Percentiles rank a stretch among this genome's conserved stretches.
Evolutionary conservation across 345 rosid species (phyloP).

Genomic region (Aquilaria sinensis): DNA sequence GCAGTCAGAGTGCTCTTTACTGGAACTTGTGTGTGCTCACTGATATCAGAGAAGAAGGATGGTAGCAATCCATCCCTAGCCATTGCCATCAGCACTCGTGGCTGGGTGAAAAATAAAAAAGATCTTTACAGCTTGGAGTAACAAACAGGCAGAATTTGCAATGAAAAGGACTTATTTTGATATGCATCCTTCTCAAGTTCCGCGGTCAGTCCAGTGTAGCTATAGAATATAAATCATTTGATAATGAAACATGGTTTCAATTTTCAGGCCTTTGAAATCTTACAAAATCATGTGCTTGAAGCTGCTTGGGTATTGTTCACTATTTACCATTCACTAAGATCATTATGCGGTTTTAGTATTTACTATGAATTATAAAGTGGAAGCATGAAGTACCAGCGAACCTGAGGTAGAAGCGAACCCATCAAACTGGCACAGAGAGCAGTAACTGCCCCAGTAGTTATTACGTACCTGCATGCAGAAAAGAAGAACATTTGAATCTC

Average conservation of each 20-base stretch:
- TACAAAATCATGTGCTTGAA: background rate
- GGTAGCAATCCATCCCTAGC: constrained; percentile 74
- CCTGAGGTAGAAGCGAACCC: constrained; percentile 74
- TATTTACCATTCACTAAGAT: background rate
- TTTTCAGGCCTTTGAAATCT: no score
- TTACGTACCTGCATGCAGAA: constrained; percentile 34
- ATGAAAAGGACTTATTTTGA: background rate
- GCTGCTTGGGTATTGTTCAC: background rate
- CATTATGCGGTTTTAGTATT: background rate
- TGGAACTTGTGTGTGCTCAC: constrained; percentile 54
- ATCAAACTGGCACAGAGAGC: constrained; percentile 63
- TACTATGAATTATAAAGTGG: constrained; percentile 1
- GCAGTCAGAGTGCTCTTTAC: constrained; percentile 53
- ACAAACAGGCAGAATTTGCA: background rate
- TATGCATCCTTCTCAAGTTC: background rate
- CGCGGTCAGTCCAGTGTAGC: no score
- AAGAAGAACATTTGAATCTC: constrained; percentile 3
- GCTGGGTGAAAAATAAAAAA: constrained; percentile 27
- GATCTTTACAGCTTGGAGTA: constrained; percentile 3
- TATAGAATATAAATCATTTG: no score
- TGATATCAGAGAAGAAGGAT: constrained; percentile 61
- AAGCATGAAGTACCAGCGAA: constrained; percentile 9
- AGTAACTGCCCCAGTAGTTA: constrained; percentile 60
- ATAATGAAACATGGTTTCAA: no score
- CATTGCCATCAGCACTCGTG: constrained; percentile 76